Evolutionary conservation across 1,139 yeast genomes (phyloP).

Genomic region (Magnusiomyces suaveolens): DNA sequence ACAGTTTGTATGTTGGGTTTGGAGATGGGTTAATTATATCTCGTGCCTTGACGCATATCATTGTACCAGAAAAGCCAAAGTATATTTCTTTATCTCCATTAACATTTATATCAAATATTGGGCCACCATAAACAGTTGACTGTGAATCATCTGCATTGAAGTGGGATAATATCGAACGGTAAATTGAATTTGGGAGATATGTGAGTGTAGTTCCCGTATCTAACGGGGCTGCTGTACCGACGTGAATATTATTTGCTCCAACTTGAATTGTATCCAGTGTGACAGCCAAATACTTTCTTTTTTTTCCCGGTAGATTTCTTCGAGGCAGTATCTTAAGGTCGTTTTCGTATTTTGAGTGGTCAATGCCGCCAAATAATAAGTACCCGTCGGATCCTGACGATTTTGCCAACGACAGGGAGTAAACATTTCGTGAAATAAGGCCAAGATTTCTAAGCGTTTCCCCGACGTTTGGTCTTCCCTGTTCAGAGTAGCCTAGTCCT

Average conservation of each 20-base stretch:
- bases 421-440: neutral
- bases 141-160: conserved; percentile 7
- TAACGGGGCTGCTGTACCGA: conserved; percentile 34
- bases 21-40: neutral
- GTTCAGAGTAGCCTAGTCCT: neutral
- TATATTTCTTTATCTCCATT: conserved; percentile 14
- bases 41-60: neutral
- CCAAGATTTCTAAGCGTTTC: neutral
- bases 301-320: conserved; percentile 1
- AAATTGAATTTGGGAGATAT: conserved; percentile 12
- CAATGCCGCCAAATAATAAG: conserved; percentile 42
- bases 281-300: conserved; percentile 10
- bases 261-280: conserved; percentile 7
- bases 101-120: conserved; percentile 15
- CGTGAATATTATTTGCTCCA: conserved; percentile 16
- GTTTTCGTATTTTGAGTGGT: conserved; percentile 39
- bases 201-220: conserved; percentile 6
- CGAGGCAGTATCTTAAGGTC: conserved; percentile 22
- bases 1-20: conserved; percentile 34
- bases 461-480: conserved; percentile 1
- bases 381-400: conserved; percentile 31
- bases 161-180: conserved; percentile 14
- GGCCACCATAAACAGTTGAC: conserved; percentile 1
- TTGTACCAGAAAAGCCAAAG: conserved; percentile 3
- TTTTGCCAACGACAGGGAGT: neutral